Conservation (phyloP, 805 yeast genomes). For the Tetrapisispora fleetii region DNA sequence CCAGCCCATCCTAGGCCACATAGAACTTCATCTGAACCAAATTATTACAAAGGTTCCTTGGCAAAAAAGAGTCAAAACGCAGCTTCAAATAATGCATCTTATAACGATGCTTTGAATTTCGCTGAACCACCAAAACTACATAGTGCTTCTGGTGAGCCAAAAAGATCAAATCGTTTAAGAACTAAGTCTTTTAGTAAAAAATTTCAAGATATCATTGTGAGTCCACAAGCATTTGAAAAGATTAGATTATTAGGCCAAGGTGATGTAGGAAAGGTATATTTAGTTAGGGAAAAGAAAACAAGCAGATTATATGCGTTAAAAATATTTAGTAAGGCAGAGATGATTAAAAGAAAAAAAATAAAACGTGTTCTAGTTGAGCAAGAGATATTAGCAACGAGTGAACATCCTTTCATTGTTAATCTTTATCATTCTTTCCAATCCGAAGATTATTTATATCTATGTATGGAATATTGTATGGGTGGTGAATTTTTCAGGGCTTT, state of each 20-base stretch:
- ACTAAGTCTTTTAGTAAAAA: slow-evolving; percentile 54
- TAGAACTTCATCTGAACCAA: slow-evolving; percentile 80
- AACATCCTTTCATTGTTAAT: slow-evolving; percentile 96
- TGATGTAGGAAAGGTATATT: slow-evolving; percentile 92
- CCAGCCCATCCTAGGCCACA: slow-evolving; percentile 34
- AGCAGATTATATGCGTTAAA: slow-evolving; percentile 85
- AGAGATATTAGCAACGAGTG: slow-evolving; percentile 87
- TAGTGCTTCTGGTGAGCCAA: slow-evolving; percentile 14
- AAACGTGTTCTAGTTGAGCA: slow-evolving; percentile 94
- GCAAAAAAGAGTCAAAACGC: slow-evolving; percentile 15
- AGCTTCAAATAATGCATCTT: background rate
- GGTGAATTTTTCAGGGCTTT: slow-evolving; percentile 96
- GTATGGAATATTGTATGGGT: slow-evolving; percentile 99
- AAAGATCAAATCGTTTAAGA: slow-evolving; percentile 30
- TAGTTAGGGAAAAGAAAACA: slow-evolving; percentile 74
- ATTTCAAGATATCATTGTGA: slow-evolving; percentile 67
- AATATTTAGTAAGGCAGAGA: slow-evolving; percentile 78
- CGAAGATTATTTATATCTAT: slow-evolving; percentile 78
- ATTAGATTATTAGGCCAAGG: slow-evolving; percentile 90
- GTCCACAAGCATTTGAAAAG: slow-evolving; percentile 81
- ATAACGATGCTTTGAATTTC: background rate
- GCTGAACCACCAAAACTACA: slow-evolving; percentile 1
- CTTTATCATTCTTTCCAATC: slow-evolving; percentile 94
- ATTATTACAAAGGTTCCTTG: slow-evolving; percentile 36
- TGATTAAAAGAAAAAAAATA: slow-evolving; percentile 90